A percentile compares a stretch with the other conserved stretches of the same genome.
These are phyloP conservation scores for Blastobotrys attinorum DNA, from an alignment of 805 yeast species.

Conservation along the genomic window DNA sequence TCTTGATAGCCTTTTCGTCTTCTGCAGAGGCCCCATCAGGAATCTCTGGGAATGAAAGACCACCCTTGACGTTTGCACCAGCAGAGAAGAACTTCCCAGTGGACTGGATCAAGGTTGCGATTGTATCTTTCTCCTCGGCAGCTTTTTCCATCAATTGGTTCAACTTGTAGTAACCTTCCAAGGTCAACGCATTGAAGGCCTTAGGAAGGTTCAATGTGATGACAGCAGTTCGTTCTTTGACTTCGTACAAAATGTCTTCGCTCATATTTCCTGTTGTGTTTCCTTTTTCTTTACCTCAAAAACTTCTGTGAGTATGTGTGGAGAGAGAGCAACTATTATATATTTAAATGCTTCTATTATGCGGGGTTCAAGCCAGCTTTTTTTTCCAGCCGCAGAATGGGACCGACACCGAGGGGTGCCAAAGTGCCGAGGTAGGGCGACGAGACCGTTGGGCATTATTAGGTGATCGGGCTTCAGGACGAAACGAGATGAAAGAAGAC, in stretches of 20 bases:
- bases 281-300: neutral
- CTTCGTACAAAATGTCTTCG: conserved; percentile 19
- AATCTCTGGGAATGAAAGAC: conserved; percentile 5
- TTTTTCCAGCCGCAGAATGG: no score
- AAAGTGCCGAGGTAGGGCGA: no score
- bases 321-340: no score
- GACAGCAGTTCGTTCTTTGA: conserved; percentile 41
- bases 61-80: conserved; percentile 62
- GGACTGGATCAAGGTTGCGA: conserved; percentile 58
- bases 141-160: conserved; percentile 56
- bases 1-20: conserved; percentile 11
- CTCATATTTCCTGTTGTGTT: neutral
- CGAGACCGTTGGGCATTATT: no score
- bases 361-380: no score
- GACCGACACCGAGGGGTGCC: no score
- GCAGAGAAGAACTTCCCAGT: conserved; percentile 74
- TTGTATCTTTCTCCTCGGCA: conserved; percentile 50
- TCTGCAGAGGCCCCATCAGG: conserved; percentile 6
- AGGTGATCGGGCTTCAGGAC: no score
- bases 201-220: conserved; percentile 60
- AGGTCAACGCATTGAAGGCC: conserved; percentile 58
- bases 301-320: no score
- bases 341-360: no score
- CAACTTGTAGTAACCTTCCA: conserved; percentile 50
- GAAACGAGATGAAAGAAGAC: no score